Conservation (phyloP, 2,329 filamentous ascomycete species). For the Alternaria dauci region DNA sequence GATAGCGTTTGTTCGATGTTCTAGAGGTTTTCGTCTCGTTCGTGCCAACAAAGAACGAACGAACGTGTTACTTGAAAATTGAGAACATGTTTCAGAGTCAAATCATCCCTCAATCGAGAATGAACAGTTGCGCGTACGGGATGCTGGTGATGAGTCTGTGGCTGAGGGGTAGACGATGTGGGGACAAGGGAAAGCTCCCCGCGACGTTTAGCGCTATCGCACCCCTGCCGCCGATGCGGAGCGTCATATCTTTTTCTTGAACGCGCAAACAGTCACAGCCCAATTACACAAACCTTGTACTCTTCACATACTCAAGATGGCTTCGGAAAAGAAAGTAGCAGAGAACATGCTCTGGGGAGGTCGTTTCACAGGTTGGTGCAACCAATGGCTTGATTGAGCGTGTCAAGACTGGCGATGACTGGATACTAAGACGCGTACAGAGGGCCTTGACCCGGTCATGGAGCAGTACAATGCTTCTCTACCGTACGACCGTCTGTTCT, state of each 20-base stretch:
- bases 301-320: slow-evolving; percentile 32
- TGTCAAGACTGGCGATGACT: not conserved
- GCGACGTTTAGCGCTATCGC: slow-evolving; percentile 14
- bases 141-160: not conserved
- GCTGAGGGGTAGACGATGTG: slow-evolving; percentile 1
- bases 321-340: slow-evolving; percentile 47
- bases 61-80: not conserved
- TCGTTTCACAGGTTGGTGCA: slow-evolving; percentile 33
- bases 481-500: slow-evolving; percentile 78
- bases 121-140: not conserved
- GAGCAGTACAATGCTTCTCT: slow-evolving; percentile 83
- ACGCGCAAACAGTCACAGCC: slow-evolving; percentile 34
- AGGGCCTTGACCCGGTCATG: slow-evolving; percentile 87
- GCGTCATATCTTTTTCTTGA: slow-evolving; percentile 36
- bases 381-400: not conserved
- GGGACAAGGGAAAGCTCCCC: slow-evolving; percentile 10
- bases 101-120: not conserved
- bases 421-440: slow-evolving; percentile 53
- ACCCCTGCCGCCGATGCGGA: slow-evolving; percentile 38
- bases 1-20: not conserved
- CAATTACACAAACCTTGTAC: slow-evolving; percentile 3
- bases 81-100: too few species aligned
- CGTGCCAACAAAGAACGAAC: not conserved
- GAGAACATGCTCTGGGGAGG: slow-evolving; percentile 53
- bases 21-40: not conserved